Conservation (phyloP, 2,329 filamentous ascomycete species). For the Karstenula rhodostoma region DNA sequence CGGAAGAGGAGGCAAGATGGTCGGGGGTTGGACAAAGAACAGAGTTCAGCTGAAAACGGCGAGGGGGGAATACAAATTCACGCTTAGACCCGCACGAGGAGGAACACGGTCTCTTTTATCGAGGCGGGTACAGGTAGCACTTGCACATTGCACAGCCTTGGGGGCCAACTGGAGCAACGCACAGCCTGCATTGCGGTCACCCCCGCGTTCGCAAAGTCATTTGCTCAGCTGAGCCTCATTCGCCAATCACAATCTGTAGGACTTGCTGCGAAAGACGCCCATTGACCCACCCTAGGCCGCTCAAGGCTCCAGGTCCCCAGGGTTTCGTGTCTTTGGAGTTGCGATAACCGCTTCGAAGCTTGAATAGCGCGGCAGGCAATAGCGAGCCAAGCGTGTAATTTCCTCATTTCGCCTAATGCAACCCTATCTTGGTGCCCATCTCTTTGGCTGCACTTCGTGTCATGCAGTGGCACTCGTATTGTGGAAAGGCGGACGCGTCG, state of each 20-base stretch:
- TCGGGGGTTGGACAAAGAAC: slow-evolving; percentile 14
- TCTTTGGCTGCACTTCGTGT: slow-evolving; percentile 16
- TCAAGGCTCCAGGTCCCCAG: slow-evolving; percentile 22
- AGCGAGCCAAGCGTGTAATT: slow-evolving; percentile 34
- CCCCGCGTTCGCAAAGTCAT: slow-evolving; percentile 19
- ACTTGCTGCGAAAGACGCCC: slow-evolving; percentile 1
- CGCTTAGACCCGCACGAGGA: slow-evolving; percentile 1
- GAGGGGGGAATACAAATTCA: slow-evolving; percentile 10
- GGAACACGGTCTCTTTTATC: slow-evolving; percentile 22
- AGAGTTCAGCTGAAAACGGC: slow-evolving; percentile 21
- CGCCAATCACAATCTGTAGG: slow-evolving; percentile 12
- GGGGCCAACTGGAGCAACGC: slow-evolving; percentile 18
- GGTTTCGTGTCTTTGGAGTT: slow-evolving; percentile 3
- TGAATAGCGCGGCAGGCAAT: slow-evolving; percentile 26
- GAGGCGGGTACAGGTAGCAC: slow-evolving; percentile 12
- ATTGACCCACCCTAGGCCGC: slow-evolving; percentile 13
- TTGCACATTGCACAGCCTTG: slow-evolving; percentile 13
- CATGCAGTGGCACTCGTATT: slow-evolving; percentile 21
- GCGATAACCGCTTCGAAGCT: slow-evolving; percentile 3
- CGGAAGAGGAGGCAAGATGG: neutral
- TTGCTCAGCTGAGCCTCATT: slow-evolving; percentile 21
- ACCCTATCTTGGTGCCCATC: slow-evolving; percentile 20
- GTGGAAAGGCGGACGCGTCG: slow-evolving; percentile 10
- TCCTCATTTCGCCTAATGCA: slow-evolving; percentile 22
- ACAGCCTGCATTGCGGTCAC: slow-evolving; percentile 21